These are phyloP conservation scores for Candida nitratophila DNA, from an alignment of 805 yeast species.

Conservation along the genomic window DNA sequence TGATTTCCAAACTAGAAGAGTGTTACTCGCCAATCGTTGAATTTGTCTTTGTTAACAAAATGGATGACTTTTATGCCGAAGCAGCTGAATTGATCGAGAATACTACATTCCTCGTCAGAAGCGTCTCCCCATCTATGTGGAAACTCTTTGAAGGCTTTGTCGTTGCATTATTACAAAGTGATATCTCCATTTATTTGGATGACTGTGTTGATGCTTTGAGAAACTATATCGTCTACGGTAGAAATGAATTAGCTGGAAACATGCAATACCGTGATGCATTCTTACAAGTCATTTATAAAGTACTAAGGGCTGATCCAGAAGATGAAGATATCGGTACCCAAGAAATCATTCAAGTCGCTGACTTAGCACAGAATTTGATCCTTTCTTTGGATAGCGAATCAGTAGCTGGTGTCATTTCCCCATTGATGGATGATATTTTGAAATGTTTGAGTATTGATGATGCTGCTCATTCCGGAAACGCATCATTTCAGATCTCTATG, in stretches of 20 bases:
- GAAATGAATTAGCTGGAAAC: constrained; percentile 38
- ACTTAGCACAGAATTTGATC: constrained; percentile 57
- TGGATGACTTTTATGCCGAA: constrained; percentile 81
- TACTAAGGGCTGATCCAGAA: constrained; percentile 24
- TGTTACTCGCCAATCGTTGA: constrained; percentile 69
- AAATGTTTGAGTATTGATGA: constrained; percentile 29
- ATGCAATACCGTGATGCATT: constrained; percentile 42
- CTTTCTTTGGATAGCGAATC: constrained; percentile 43
- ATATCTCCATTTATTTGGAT: constrained; percentile 62
- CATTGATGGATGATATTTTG: constrained; percentile 37
- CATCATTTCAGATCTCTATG: constrained; percentile 38
- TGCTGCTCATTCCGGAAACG: constrained; percentile 19
- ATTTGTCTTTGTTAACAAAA: constrained; percentile 52
- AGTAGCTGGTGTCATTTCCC: constrained; percentile 38
- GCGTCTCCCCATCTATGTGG: constrained; percentile 72
- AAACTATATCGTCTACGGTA: constrained; percentile 59
- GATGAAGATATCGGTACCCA: constrained; percentile 46
- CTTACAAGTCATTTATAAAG: constrained; percentile 40
- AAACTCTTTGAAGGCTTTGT: constrained; percentile 48
- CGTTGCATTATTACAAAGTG: constrained; percentile 28
- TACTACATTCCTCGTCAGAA: constrained; percentile 56
- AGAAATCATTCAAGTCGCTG: constrained; percentile 54
- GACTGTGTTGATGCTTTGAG: constrained; percentile 70
- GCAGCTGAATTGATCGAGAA: constrained; percentile 74
- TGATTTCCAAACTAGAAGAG: constrained; percentile 63